Base-by-base conservation (phyloP, 2,329 filamentous ascomycete species). In the Alternaria gaisen region DNA sequence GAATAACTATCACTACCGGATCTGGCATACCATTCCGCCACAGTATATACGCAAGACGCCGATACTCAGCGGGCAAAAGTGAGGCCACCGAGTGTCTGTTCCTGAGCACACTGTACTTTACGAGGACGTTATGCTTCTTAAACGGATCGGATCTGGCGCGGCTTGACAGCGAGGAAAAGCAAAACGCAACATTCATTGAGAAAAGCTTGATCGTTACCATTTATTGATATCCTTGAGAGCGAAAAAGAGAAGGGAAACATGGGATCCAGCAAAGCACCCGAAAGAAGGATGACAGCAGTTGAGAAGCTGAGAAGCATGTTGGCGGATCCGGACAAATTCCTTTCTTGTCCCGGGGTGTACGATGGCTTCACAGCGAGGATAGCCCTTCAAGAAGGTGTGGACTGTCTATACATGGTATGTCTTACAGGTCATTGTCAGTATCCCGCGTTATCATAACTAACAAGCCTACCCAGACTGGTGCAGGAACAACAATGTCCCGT, bases 301-400 rank as follows among this genome's bases (percentile, higher is more conserved):
- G 63, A 76, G 58, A 77, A 69, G 56, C 54, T 79, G 41, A 68
- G 77, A 30, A 56, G 55, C 10, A 70, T 77, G 70, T 55, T 79
- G 22, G 71, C 70, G 6, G 71, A 78, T 55, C 63, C 67, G 7
- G 66, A 72, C 0, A 76, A 77, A 67, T 47, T 79, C 38, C 70
- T 91, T 40, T 82, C 89, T 3, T 87, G 85, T 53, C 88, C 88
- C 0, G 88, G 89, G 32, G 88, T 91, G 3, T 90, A 90, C 70
- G 89, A 91, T 80, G 89, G 89, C 12, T 83, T 90, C 56, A 87
- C 87, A 2, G 88, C 89, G 0, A 82, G 88, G 1, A 84, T 91
- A 58, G 88, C 88, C 1, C 80, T 90, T 22, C 79, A 83, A 42
- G 81, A 86, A n/a, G 88, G 88, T 5, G 90, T 90, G 60, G 84